Base-by-base conservation (phyloP, 2,329 filamentous ascomycete species). In the Ophiosphaerella korrae region DNA sequence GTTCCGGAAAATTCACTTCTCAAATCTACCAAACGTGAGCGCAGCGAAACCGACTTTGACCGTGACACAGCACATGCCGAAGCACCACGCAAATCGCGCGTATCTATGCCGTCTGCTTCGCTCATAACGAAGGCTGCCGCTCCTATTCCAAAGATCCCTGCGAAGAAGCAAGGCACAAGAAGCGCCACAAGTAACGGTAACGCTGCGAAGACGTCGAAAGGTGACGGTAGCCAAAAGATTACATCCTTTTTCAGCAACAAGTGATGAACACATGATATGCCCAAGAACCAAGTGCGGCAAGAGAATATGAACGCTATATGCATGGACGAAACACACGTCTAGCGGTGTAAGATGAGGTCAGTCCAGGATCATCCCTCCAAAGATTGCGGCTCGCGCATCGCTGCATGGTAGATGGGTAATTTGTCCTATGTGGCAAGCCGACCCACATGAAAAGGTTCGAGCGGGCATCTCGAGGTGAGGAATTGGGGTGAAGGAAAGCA, bases 181-280 rank as follows among this genome's bases (percentile, higher is more conserved):
- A 85, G 82, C 69, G 82, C 83, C 31, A 84, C 81, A 5, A 82
- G 77, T 57, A 86, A 86, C 62, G 71, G 75, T 32, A 80, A 74
- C 44, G 71, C 75, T 37, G 65, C 73, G 37, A 82, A 80, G 63
- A 70, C 65, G 8, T 51, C 72, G 72, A 56, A 82, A 42, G 68
- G 71, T 26, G 74, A 78, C 57, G 80, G 82, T 13, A 84, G 79
- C 48, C 78, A 82, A 60, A 81, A 80, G 66, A 84, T 85, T 51
- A 84, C 82, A 32, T 80, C 72, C 63, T 84, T 84, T 66, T 84
- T 85, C 66, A 74, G 68, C 33, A 80, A 77, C 36, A 80, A 78
- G 64, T 79, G 70, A 48, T 12, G 45, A 71, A 39, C 37, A 41
- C 41, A 48, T 18, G 33, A 32, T 41, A 38, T 40, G 18, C 42